Evolutionary conservation across 2,329 filamentous ascomycete species (phyloP).

Genomic region (Fusarium nematophilum): DNA sequence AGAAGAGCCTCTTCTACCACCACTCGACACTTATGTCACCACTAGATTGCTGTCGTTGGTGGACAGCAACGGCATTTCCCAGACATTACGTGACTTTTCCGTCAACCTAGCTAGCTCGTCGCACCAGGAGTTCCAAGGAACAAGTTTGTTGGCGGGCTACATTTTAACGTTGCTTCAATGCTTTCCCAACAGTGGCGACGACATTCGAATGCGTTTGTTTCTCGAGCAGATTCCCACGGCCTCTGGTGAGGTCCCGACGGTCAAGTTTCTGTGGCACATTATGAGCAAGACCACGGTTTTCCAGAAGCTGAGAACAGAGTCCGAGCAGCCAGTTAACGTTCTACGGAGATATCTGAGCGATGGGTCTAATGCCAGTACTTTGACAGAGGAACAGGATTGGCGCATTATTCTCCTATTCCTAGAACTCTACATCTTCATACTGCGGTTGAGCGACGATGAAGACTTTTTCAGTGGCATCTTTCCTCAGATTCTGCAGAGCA

Average conservation of each 20-base stretch:
- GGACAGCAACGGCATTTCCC: constrained; percentile 78
- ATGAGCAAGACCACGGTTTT: constrained; percentile 59
- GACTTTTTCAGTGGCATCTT: constrained; percentile 81
- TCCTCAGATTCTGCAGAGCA: constrained; percentile 51
- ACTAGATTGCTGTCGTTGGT: constrained; percentile 77
- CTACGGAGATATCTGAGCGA: constrained; percentile 47
- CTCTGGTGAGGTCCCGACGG: constrained; percentile 67
- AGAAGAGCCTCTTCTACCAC: constrained; percentile 32
- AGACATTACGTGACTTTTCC: constrained; percentile 50
- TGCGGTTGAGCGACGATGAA: constrained; percentile 95
- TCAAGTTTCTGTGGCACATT: constrained; percentile 82
- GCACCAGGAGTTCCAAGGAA: constrained; percentile 46
- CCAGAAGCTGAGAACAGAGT: constrained; percentile 45
- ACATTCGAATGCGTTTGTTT: constrained; percentile 95
- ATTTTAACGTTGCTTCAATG: constrained; percentile 86
- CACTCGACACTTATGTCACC: constrained; percentile 68
- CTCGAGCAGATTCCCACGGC: constrained; percentile 58
- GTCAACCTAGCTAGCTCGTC: constrained; percentile 46
- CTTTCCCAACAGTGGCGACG: constrained; percentile 84
- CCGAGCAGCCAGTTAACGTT: constrained; percentile 44
- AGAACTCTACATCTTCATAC: constrained; percentile 91
- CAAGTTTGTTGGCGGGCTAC: constrained; percentile 84
- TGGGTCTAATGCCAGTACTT: constrained; percentile 42
- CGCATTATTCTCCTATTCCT: constrained; percentile 89
- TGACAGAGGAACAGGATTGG: constrained; percentile 73